A percentile compares a stretch with the other conserved stretches of the same genome.
These are phyloP conservation scores for Rhynchosporium agropyri DNA, from an alignment of 2,329 filamentous ascomycete genomes.

Conservation along the genomic window DNA sequence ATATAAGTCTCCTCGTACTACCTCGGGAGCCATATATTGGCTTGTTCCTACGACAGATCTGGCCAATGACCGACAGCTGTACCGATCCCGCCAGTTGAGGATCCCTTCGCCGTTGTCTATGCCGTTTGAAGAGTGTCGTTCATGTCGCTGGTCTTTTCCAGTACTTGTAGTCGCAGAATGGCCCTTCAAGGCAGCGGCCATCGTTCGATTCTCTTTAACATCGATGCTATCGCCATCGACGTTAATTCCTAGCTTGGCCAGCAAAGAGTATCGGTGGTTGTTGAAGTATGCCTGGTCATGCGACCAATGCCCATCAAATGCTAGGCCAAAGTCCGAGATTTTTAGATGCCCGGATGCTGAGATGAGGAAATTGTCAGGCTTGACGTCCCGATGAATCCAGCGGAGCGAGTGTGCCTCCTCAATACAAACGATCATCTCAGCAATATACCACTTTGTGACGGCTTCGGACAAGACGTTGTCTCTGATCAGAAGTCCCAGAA, in stretches of 20 bases:
- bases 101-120: slow-evolving; percentile 51
- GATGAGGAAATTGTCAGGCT: slow-evolving; percentile 96
- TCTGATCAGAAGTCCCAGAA: slow-evolving; percentile 81
- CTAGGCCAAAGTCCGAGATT: slow-evolving; percentile 94
- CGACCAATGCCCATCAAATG: slow-evolving; percentile 93
- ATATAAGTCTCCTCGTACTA: slow-evolving; percentile 79
- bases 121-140: slow-evolving; percentile 41
- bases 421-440: slow-evolving; percentile 94
- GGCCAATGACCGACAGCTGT: slow-evolving; percentile 71
- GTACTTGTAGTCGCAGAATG: background rate
- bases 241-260: slow-evolving; percentile 74
- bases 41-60: slow-evolving; percentile 91
- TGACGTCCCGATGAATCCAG: slow-evolving; percentile 95
- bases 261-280: slow-evolving; percentile 75
- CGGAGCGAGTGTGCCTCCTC: slow-evolving; percentile 86
- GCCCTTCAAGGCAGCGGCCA: slow-evolving; percentile 32
- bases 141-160: slow-evolving; percentile 45
- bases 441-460: slow-evolving; percentile 82
- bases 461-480: slow-evolving; percentile 81
- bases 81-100: slow-evolving; percentile 70
- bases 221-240: slow-evolving; percentile 77
- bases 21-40: slow-evolving; percentile 98
- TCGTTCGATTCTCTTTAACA: slow-evolving; percentile 44
- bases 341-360: slow-evolving; percentile 86
- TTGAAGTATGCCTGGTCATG: slow-evolving; percentile 88